phyloP scores from a whole-genome alignment of 2,329 filamentous ascomycete genomes.

The Colletotrichum falcatum region DNA sequence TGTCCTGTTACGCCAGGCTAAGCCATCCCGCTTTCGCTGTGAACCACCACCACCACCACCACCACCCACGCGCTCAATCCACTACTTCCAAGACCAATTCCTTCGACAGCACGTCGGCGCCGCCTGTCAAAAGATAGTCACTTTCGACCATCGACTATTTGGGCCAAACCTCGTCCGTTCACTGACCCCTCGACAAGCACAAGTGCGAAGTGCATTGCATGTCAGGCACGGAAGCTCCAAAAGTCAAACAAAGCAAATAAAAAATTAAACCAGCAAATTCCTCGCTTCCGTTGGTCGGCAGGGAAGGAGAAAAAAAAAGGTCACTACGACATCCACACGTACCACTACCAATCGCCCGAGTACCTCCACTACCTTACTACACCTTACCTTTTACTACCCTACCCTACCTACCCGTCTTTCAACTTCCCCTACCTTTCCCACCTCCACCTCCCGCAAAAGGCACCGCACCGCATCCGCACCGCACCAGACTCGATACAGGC shows the following conservation, averaged over 20 bases:
- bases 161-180: slow-evolving; percentile 21
- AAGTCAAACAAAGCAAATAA: slow-evolving; percentile 53
- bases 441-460: slow-evolving; percentile 29
- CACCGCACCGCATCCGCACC: slow-evolving; percentile 30
- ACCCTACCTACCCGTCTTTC: slow-evolving; percentile 5
- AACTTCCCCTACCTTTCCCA: slow-evolving; percentile 26
- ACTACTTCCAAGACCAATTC: slow-evolving; percentile 12
- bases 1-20: slow-evolving; percentile 23
- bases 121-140: slow-evolving; percentile 37
- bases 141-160: slow-evolving; percentile 28
- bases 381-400: slow-evolving; percentile 5
- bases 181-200: slow-evolving; percentile 32
- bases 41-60: slow-evolving; percentile 15
- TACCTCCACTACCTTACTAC: slow-evolving; percentile 24
- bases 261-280: slow-evolving; percentile 53
- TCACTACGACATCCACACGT: slow-evolving; percentile 1
- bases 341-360: slow-evolving; percentile 14
- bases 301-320: background rate
- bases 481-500: slow-evolving; percentile 61
- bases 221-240: slow-evolving; percentile 47
- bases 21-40: slow-evolving; percentile 19
- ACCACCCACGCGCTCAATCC: slow-evolving; percentile 12
- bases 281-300: slow-evolving; percentile 58
- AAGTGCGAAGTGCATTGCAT: slow-evolving; percentile 48
- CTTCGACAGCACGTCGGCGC: slow-evolving; percentile 20